Evolutionary conservation across 768 basidiomycete species (phyloP), one percentile per base, ranked within the genome.

Genomic region (Leccinum olivaceopallidum): DNA sequence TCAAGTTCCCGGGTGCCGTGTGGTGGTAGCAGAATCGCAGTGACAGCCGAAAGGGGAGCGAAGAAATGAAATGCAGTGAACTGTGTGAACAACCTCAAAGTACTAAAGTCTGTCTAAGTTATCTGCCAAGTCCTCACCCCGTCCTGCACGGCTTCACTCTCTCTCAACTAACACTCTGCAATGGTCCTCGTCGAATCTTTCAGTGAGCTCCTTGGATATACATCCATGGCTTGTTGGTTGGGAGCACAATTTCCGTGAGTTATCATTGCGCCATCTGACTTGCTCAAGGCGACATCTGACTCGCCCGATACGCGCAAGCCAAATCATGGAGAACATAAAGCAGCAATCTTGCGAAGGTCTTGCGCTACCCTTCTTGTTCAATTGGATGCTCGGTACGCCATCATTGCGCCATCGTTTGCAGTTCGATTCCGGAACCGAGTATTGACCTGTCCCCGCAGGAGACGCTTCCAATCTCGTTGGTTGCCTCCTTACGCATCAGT

Each of bases 381-480:
- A 92, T 67, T 99, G 97, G 97, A 78, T 95, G 60, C 80, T 92
- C 24, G 95, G 94, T 94, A 69, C 67, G 83, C 75, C 42, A 24
- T 53, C n/a, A 26, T 61, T 59, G 60, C 54, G 53, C 61, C 57
- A 64, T 32, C 14, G 8, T 28, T 48, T 9, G 13, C 53, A 34
- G 34, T 42, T 57, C 42, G 18, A 42, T 26, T 44, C 36, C 36
- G 36, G 50, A 18, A 9, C 16, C 22, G 26, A 62, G 14, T 22
- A 22, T 24, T 71, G 59, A 64, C 53, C 24, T 32, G 51, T 26
- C 26, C 18, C 67, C 28, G 28, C 71, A 91, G 96, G 96, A 53
- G 97, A 99, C 76, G 78, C 90, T 24, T 94, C 95, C 20, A 98
- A 98, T 74, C 82, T 98, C 32, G 73, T 98, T 60, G 95, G 94